phyloP scores from a whole-genome alignment of 2,329 filamentous ascomycete species.

The Lasiodiplodia hormozganensis region DNA sequence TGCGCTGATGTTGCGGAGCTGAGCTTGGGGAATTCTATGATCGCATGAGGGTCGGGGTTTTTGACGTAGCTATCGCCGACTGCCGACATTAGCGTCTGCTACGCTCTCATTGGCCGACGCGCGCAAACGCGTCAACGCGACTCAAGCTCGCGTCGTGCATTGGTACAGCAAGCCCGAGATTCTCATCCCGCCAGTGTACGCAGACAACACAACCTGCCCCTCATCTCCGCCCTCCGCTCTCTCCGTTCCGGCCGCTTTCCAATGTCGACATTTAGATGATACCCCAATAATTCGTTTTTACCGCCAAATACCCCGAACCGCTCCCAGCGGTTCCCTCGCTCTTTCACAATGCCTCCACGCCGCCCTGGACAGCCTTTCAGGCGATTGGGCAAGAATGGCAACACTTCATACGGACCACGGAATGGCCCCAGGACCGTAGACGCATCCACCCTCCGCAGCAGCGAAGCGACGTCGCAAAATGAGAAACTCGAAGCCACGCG shows the following conservation, averaged over 20 bases:
- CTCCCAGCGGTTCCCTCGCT: slow-evolving; percentile 21
- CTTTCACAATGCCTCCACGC: slow-evolving; percentile 52
- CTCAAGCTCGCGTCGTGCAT: slow-evolving; percentile 24
- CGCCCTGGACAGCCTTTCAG: slow-evolving; percentile 49
- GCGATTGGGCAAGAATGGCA: slow-evolving; percentile 51
- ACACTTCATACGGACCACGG: slow-evolving; percentile 57
- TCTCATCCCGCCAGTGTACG: slow-evolving; percentile 18
- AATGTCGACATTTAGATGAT: slow-evolving; percentile 38
- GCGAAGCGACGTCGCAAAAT: slow-evolving; percentile 88
- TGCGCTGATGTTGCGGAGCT: slow-evolving; percentile 28
- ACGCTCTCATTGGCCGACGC: slow-evolving; percentile 21
- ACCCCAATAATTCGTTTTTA: slow-evolving; percentile 34
- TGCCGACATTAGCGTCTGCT: slow-evolving; percentile 23
- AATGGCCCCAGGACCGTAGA: slow-evolving; percentile 76
- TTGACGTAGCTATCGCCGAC: slow-evolving; percentile 7
- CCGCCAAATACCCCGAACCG: not conserved
- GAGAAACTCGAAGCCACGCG: slow-evolving; percentile 88
- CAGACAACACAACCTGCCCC: not conserved
- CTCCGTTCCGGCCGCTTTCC: not conserved
- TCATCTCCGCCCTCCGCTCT: not conserved
- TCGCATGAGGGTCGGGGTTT: slow-evolving; percentile 20
- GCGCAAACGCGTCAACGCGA: slow-evolving; percentile 25
- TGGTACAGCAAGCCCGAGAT: slow-evolving; percentile 12
- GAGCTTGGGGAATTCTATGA: slow-evolving; percentile 33
- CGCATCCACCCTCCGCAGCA: slow-evolving; percentile 72